These are phyloP conservation scores for Colletotrichum paranaense DNA, from an alignment of 2,329 filamentous ascomycete species.

Conservation along the genomic window DNA sequence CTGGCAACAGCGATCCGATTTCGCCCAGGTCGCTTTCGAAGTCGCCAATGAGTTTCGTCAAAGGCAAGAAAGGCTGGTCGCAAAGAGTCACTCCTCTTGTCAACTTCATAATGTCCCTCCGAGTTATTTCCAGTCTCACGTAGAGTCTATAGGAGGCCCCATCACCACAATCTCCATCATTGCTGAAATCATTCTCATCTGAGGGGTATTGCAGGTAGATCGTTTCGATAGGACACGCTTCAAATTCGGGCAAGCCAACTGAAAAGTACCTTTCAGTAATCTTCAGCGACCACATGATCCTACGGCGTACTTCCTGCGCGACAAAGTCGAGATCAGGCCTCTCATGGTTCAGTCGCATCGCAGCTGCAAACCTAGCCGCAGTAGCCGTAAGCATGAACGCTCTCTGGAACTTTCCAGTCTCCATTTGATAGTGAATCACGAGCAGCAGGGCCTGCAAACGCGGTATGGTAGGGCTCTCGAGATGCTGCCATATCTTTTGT, in stretches of 20 bases:
- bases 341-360: constrained; percentile 53
- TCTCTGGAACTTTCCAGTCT: constrained; percentile 55
- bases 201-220: constrained; percentile 55
- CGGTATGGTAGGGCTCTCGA: constrained; percentile 42
- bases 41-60: constrained; percentile 37
- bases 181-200: constrained; percentile 54
- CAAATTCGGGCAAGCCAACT: constrained; percentile 53
- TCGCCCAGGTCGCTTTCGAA: constrained; percentile 35
- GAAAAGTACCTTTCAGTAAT: constrained; percentile 54
- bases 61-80: constrained; percentile 37
- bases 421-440: constrained; percentile 57
- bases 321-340: constrained; percentile 45
- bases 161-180: constrained; percentile 24
- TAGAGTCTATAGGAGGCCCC: constrained; percentile 36
- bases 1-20: constrained; percentile 35
- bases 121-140: constrained; percentile 39
- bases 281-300: constrained; percentile 54
- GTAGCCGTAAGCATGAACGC: constrained; percentile 53
- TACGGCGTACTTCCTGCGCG: constrained; percentile 50
- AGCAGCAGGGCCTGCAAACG: constrained; percentile 55
- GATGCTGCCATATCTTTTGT: constrained; percentile 44
- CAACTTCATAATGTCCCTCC: constrained; percentile 41
- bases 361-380: constrained; percentile 49
- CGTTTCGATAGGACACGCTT: constrained; percentile 51
- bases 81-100: constrained; percentile 38